phyloP scores from a whole-genome alignment of 108 stramenopile genomes.

The Fragilaria radians region DNA sequence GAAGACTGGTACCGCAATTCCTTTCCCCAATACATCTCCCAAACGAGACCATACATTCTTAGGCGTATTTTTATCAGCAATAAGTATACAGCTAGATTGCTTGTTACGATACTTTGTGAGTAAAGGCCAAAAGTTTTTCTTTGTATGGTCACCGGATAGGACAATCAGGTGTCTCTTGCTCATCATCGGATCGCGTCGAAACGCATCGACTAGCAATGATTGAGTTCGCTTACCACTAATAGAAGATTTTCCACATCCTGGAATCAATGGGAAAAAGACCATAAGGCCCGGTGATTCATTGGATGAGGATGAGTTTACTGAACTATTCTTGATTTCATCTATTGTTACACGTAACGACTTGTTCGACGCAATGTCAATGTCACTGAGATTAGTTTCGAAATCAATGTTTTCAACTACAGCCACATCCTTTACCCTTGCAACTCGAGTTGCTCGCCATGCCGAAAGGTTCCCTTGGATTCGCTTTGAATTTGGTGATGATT shows the following conservation, averaged over 20 bases:
- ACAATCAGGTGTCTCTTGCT: constrained; percentile 27
- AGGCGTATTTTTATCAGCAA: constrained; percentile 80
- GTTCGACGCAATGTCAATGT: no score
- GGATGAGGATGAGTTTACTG: no score
- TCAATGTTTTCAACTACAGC: no score
- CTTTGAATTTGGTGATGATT: no score
- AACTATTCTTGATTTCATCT: no score
- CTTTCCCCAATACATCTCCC: constrained; percentile 25
- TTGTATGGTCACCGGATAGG: constrained; percentile 28
- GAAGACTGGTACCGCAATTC: constrained; percentile 48
- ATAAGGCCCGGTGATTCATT: constrained; percentile 43
- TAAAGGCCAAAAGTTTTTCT: constrained; percentile 40
- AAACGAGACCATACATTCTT: constrained; percentile 45
- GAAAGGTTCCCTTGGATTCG: no score
- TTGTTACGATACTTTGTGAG: constrained; percentile 22
- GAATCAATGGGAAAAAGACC: constrained; percentile 74
- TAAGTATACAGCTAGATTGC: constrained; percentile 22
- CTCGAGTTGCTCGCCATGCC: no score
- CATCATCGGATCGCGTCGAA: constrained; percentile 5
- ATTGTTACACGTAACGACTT: no score
- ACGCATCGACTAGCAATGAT: constrained; percentile 8
- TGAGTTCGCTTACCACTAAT: constrained; percentile 14
- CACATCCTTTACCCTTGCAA: no score
- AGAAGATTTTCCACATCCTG: constrained; percentile 80
- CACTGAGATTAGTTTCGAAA: no score